These are phyloP conservation scores for Lobosporangium transversale DNA, from an alignment of 192 early-diverging fungal genomes.

Conservation along the genomic window DNA sequence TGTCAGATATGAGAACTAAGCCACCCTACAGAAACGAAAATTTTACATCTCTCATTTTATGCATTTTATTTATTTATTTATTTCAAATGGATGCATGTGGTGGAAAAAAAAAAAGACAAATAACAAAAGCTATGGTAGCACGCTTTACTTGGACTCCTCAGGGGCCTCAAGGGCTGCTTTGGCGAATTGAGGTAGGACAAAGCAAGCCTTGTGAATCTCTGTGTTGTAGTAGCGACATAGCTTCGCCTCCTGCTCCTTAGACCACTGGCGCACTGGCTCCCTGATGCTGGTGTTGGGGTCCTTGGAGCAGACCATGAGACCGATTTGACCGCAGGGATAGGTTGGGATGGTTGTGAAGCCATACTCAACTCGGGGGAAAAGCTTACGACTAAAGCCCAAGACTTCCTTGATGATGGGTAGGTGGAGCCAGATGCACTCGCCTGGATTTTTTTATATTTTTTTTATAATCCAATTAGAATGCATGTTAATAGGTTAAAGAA, in stretches of 20 bases:
- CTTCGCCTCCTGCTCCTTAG: constrained; percentile 81
- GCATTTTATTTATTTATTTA: background rate
- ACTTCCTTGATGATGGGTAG: constrained; percentile 92
- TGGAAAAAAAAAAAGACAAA: background rate
- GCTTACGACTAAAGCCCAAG: constrained; percentile 75
- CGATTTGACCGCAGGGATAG: constrained; percentile 98
- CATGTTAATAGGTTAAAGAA: too few species aligned
- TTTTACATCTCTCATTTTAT: too few species aligned
- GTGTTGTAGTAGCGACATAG: constrained; percentile 94
- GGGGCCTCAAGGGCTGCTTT: constrained; percentile 66
- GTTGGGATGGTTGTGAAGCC: constrained; percentile 96
- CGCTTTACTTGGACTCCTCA: constrained; percentile 47
- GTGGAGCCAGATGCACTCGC: constrained; percentile 99
- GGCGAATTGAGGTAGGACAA: constrained; percentile 94
- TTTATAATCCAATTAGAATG: background rate
- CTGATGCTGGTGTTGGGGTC: constrained; percentile 75
- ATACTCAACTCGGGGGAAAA: constrained; percentile 95
- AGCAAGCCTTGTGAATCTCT: constrained; percentile 91
- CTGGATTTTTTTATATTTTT: too few species aligned
- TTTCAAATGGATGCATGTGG: constrained; percentile 6
- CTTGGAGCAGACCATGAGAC: constrained; percentile 94
- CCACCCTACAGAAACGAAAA: too few species aligned
- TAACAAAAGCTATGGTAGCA: too few species aligned
- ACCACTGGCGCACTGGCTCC: constrained; percentile 80
- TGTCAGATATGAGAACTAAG: too few species aligned